Evolutionary conservation across 805 yeast genomes (phyloP).

Genomic region (Cyberlindnera mycetangii): DNA sequence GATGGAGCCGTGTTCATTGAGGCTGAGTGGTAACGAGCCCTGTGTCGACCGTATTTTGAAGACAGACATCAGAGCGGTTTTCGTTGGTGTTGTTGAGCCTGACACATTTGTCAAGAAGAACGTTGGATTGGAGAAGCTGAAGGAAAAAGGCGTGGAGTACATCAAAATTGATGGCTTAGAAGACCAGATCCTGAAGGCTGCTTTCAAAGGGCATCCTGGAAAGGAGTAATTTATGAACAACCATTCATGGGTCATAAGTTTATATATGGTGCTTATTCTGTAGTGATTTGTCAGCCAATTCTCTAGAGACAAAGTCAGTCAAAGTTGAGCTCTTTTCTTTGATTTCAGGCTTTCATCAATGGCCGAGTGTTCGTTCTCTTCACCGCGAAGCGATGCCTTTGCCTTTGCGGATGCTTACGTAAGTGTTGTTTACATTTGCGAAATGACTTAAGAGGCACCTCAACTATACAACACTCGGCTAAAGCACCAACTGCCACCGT

Average conservation of each 20-base stretch:
- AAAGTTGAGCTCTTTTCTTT: too few species aligned
- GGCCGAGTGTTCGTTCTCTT: too few species aligned
- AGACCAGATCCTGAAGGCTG: slow-evolving; percentile 61
- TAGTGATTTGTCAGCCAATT: too few species aligned
- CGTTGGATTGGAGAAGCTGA: slow-evolving; percentile 53
- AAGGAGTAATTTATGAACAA: too few species aligned
- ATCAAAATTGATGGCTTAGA: slow-evolving; percentile 83
- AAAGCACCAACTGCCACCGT: neutral
- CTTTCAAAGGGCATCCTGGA: slow-evolving; percentile 58
- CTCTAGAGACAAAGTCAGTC: too few species aligned
- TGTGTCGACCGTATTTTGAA: slow-evolving; percentile 78
- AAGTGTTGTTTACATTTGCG: slow-evolving; percentile 1
- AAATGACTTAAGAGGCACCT: too few species aligned
- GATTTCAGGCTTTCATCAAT: too few species aligned
- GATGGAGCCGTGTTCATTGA: slow-evolving; percentile 93
- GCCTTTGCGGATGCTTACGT: neutral
- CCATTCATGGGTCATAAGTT: too few species aligned
- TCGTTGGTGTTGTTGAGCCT: slow-evolving; percentile 92
- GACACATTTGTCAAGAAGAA: slow-evolving; percentile 82
- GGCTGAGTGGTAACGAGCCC: slow-evolving; percentile 87
- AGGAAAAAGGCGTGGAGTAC: slow-evolving; percentile 61
- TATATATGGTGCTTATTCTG: too few species aligned
- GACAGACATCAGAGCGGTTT: slow-evolving; percentile 61
- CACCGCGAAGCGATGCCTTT: neutral
- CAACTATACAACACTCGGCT: too few species aligned